Base-by-base conservation (phyloP, 768 basidiomycete species). In the Paxillus rubicundulus region DNA sequence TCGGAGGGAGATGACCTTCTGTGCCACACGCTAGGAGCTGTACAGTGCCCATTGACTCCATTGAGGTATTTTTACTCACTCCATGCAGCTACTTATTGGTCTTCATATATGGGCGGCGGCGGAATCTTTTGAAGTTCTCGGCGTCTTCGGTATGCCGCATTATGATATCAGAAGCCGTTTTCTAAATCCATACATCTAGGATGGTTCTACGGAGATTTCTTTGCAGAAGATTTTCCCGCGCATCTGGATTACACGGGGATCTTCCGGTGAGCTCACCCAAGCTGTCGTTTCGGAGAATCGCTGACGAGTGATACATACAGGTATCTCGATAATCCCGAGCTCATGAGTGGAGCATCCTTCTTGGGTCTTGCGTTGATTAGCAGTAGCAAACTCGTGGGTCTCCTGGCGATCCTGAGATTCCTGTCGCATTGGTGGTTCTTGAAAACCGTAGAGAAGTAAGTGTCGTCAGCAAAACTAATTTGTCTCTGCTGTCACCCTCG, bases 191-290 rank as follows among this genome's bases (percentile, higher is more conserved):
- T 9, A 32, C 37, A 18, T 13, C 13, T 52, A 93, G 92, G 97
- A 21, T 99, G 97, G 97, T 95, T 98, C 73, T 99, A 97, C 60
- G 94, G 93, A 20, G 92, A 96, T 71, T 96, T 96, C 73, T 95
- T 95, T 77, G 87, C 95, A 72, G 92, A 96, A 61, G 88, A 93
- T 56, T 95, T 91, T 69, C 92, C 96, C 4, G 74, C 88, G 0
- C 83, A 90, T 54, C 74, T 24, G 24, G 24, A 24, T 53, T 98
- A 98, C 67, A 95, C 93, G 47, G 97, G 97, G 30, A 98, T 99
- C 59, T 99, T 96, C 72, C 85, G 96, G 84, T 93, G 62, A 45
- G 74, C 61, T 37, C 33, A 46, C 49, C 45, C 33, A 37, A 32
- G 10, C 20, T 36, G 10, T 9, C n/a, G 9, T 44, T 38, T 12